Base-by-base conservation (phyloP, 306 rosid species). In the Rubus idaeus region DNA sequence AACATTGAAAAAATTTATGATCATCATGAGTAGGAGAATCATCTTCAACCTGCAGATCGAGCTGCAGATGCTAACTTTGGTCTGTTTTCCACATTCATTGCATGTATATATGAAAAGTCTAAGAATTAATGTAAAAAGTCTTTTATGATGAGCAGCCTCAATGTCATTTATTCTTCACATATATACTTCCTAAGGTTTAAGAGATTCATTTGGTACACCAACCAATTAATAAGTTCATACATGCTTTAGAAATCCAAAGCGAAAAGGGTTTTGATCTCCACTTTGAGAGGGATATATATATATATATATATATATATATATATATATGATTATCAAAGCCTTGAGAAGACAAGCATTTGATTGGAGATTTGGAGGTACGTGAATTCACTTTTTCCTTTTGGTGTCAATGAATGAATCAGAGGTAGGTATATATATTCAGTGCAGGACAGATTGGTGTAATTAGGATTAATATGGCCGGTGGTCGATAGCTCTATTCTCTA, bases 331-430 rank as follows among this genome's bases (percentile, higher is more conserved):
- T 13, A 77, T 75, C 62, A 86, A 84, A 81, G 88, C 80, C 83
- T 81, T 42, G 84, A 91, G 91, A 83, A 86, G 51, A 30, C 23
- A 40, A n/a, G 77, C 75, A 76, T 84, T 77, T 73, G 85, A 87
- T 84, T 84, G 86, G 87, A 80, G 75, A n/a, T n/a, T n/a, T n/a
- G 35, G 35, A 30, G 35, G 35, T 30, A 0, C 35, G 35, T 40
- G 75, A 78, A 42, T 79, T 42, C 81, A 75, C 76, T 77, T 88
- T 81, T 82, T 76, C 64, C 84, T 70, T 68, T 74, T 52, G 21
- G 26, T 10, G 23, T n/a, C 23, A 17, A 55, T 63, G 6, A 75
- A 77, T 77, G 64, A 73, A 75, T 68, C 79, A 81, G 65, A 81
- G 81, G 55, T 77, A 40, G 21, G 4, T 53, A 18, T 53, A 18